phyloP scores from a whole-genome alignment of 2,329 filamentous ascomycete genomes.

The Macroventuria anomochaeta region DNA sequence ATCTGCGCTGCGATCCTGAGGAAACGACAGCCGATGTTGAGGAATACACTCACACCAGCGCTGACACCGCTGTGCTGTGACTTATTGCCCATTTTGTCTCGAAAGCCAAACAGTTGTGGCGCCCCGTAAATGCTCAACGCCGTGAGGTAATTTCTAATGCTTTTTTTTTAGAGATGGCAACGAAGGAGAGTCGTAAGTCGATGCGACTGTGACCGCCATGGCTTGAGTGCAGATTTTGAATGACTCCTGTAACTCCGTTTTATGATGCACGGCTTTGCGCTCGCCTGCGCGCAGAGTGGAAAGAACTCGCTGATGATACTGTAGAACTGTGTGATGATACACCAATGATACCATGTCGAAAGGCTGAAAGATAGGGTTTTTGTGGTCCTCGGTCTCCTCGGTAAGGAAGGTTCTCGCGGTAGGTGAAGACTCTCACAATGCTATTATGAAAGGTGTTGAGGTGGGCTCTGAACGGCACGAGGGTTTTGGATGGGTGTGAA shows the following conservation, averaged over 20 bases:
- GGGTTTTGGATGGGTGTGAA: conserved; percentile 64
- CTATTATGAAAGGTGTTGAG: conserved; percentile 3
- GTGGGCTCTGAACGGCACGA: conserved; percentile 7
- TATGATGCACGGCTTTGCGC: conserved; percentile 37
- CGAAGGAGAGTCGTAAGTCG: conserved; percentile 31
- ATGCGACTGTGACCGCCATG: conserved; percentile 26
- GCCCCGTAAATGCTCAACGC: conserved; percentile 42
- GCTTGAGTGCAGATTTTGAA: conserved; percentile 18
- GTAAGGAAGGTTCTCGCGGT: background rate
- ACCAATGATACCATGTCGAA: conserved; percentile 28
- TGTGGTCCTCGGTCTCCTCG: conserved; percentile 5
- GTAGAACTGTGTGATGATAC: conserved; percentile 28
- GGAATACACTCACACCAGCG: conserved; percentile 16
- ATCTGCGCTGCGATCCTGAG: conserved; percentile 30
- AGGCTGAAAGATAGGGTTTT: conserved; percentile 17
- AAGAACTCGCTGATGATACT: conserved; percentile 23
- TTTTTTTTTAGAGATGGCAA: conserved; percentile 35
- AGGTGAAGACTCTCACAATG: background rate
- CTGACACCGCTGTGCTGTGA: conserved; percentile 21
- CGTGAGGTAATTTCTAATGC: conserved; percentile 46
- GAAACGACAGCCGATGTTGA: conserved; percentile 27
- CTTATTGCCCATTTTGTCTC: conserved; percentile 18
- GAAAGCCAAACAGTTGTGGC: conserved; percentile 29
- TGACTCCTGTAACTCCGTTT: conserved; percentile 37
- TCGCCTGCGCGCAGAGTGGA: conserved; percentile 21